Evolutionary conservation across 2,329 filamentous ascomycete genomes (phyloP), one percentile per base, ranked within the genome.

Genomic region (Ramularia endophylla): DNA sequence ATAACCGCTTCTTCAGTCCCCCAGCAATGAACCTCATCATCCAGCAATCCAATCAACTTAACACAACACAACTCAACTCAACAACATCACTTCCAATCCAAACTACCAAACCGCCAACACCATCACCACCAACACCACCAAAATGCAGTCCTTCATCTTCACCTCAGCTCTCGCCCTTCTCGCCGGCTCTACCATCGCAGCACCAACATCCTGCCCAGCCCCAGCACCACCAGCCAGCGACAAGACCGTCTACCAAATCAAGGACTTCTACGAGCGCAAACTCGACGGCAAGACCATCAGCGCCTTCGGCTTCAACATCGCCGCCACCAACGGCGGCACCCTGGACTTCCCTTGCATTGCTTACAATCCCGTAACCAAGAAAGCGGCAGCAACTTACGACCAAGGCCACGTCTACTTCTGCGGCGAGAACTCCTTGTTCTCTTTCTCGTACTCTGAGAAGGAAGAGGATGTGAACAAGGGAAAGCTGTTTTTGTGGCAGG

Each of bases 131-230:
- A 32, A 7, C 32, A 34, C 8, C 20, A 44, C 37, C 45, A 46
- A 32, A 16, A 51, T 51, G 45, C 41, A 51, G 32, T 48, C 32
- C 18, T 34, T 46, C 46, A 32, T 27, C 42, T 19, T 46, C 42
- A 43, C 43, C n/a, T 40, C 46, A n/a, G 38, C 42, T 13, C 32
- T 40, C 19, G 27, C 45, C 27, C 31, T 48, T 37, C 27, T 51
- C 13, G 27, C 19, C 36, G 35, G 27, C 36, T 25, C 31, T 9
- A 31, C 48, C 22, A 19, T 46, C 34, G 47, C 44, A 15, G 29
- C 37, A 17, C 40, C 43, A 39, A 25, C 34, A 29, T 17, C 30
- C 12, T 34, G 32, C 32, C 13, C 17, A 11, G 25, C 31, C 19
- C 35, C 41, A 17, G 9, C 15, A 13, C 20, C 31, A 9, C 6